Base-by-base conservation (phyloP, 2,329 filamentous ascomycete species). In the Pseudogymnoascus sp. region DNA sequence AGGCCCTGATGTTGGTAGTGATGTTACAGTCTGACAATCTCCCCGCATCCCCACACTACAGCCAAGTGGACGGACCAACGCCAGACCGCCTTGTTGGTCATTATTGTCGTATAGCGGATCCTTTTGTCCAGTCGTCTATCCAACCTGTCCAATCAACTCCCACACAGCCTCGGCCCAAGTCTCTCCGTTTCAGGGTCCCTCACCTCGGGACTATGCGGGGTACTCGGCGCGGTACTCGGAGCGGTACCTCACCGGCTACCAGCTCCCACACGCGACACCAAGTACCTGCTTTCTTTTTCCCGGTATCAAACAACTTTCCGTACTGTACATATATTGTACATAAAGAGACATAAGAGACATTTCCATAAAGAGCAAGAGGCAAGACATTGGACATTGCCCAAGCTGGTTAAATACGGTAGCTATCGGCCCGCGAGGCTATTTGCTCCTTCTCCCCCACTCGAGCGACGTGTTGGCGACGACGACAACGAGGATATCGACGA, bases 341-440 rank as follows among this genome's bases (percentile, higher is more conserved):
- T 11, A n/a, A 33, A 33, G 31, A 33, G 31, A 33, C 31, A 33
- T 47, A 53, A 8, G 23, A 53, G 28, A 12, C 16, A 33, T 33
- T 7, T 18, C 50, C 50, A 56, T 33, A 56, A 33, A 28, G 28
- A 56, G 50, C 28, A 16, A 56, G 50, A 35, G 31, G 28, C 28
- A 16, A 56, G 50, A 35, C 28, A 35, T 21, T 33, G 50, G n/a
- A n/a, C n/a, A n/a, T n/a, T n/a, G 28, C 50, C 28, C 28, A 33
- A 33, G 5, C 28, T 33, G 50, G 50, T 18, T 56, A 56, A 56
- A 21, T 56, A 56, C 50, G 50, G 28, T 35, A 56, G 16, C 50
- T 56, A 56, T 56, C 50, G 50, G 50, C 28, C 50, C 50, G 50
- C 50, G 50, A 56, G 50, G 50, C 50, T 56, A 31, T 33, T 56